Evolutionary conservation across 2,329 filamentous ascomycete genomes (phyloP), one percentile per base, ranked within the genome.

Genomic region (Colletotrichum incanum): DNA sequence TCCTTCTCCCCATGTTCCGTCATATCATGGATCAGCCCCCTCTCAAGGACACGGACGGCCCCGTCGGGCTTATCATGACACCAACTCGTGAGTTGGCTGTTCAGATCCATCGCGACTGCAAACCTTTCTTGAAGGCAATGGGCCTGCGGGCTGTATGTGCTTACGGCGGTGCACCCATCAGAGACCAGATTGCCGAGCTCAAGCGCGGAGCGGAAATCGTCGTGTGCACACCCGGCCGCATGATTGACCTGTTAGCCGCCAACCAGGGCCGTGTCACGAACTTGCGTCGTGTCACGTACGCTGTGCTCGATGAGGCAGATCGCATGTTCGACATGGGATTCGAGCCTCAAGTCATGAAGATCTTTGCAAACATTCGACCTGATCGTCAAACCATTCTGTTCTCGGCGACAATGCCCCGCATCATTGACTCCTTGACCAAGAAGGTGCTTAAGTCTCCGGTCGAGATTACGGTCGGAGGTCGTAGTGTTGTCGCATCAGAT

Each of bases 321-420:
- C 93, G 96, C 74, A 98, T 99, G 96, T 98, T 98, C 80, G 96
- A 99, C 81, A 98, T 99, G 96, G 96, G 96, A 18, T 99, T 99
- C 79, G 96, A 98, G 83, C 96, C 96, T 2, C 96, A 99, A 81
- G 95, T 99, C 65, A 96, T 96, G 91, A 98, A 97, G 82, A 96
- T 99, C 71, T 92, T 98, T 79, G 91, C 91, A 75, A 98, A 96
- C 78, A 93, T 98, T 80, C 92, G 96, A 59, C 95, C 96, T 0
- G 94, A 98, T 80, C 92, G 94, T 62, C 96, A 99, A 80, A 98
- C 95, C 0, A 95, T 98, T 63, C 88, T 98, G 31, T 99, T 98
- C 82, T 98, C 96, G 0, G 96, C 96, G 5, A 99, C 96, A 0
- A 98, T 98, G 87, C 96, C 96, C 26, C 91, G 93, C 58, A 95